phyloP scores from a whole-genome alignment of 2,329 filamentous ascomycete species.

The Fusarium compactum region DNA sequence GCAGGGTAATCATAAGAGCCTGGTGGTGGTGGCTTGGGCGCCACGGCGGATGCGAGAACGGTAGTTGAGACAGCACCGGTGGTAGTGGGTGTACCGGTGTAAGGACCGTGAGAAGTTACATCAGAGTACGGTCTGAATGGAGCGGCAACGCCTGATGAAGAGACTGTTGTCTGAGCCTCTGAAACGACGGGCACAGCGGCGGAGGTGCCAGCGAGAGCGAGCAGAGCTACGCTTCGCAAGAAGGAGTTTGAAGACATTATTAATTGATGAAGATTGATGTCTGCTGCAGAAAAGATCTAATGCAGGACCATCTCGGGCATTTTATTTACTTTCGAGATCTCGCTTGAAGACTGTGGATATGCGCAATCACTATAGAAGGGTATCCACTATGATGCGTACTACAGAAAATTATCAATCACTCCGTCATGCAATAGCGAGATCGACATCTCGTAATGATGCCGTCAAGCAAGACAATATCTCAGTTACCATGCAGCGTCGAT shows the following conservation, averaged over 20 bases:
- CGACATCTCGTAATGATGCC: constrained; percentile 15
- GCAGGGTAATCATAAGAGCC: constrained; percentile 77
- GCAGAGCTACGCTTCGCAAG: constrained; percentile 11
- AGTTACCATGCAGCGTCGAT: no score
- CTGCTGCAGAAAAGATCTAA: background rate
- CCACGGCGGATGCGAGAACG: constrained; percentile 68
- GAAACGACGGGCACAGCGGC: constrained; percentile 53
- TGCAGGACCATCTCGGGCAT: background rate
- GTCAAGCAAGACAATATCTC: constrained; percentile 5
- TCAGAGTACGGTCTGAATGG: constrained; percentile 60
- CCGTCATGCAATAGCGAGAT: constrained; percentile 7
- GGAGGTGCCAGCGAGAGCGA: constrained; percentile 27
- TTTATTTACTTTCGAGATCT: background rate
- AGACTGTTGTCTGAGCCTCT: constrained; percentile 52
- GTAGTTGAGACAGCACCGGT: constrained; percentile 75
- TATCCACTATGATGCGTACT: constrained; percentile 33
- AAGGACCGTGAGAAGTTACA: constrained; percentile 76
- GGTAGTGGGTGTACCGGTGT: constrained; percentile 71
- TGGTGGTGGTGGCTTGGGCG: constrained; percentile 65
- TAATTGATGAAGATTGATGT: background rate
- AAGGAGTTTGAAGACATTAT: constrained; percentile 20
- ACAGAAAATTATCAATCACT: background rate
- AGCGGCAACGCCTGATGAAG: constrained; percentile 47
- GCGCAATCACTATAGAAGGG: background rate
- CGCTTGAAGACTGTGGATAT: background rate